These are phyloP conservation scores for Excoecaria agallocha DNA, from an alignment of 345 rosid species.

Conservation along the genomic window DNA sequence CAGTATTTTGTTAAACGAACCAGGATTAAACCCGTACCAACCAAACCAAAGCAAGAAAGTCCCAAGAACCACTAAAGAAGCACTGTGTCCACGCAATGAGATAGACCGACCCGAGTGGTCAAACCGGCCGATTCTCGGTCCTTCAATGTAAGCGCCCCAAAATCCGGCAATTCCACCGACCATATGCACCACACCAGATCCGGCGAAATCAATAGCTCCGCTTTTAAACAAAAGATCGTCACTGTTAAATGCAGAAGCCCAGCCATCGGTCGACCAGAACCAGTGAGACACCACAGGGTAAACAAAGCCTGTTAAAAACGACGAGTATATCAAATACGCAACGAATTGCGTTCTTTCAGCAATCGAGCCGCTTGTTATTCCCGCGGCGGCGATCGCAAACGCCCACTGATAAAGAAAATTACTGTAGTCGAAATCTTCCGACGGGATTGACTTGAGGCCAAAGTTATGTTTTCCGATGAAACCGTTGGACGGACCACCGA, in stretches of 20 bases:
- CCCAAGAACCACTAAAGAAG: slow-evolving; percentile 66
- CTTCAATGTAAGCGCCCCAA: slow-evolving; percentile 79
- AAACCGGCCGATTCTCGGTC: slow-evolving; percentile 71
- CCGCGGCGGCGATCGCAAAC: slow-evolving; percentile 92
- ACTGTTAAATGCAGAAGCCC: slow-evolving; percentile 61
- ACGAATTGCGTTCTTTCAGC: slow-evolving; percentile 92
- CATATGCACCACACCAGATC: slow-evolving; percentile 76
- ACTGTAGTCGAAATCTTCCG: slow-evolving; percentile 41
- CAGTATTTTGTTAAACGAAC: slow-evolving; percentile 57
- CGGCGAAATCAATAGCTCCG: slow-evolving; percentile 77
- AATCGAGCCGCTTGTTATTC: slow-evolving; percentile 89
- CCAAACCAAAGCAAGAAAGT: slow-evolving; percentile 85
- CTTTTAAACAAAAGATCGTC: slow-evolving; percentile 51
- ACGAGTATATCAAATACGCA: slow-evolving; percentile 75
- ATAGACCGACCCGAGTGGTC: slow-evolving; percentile 36
- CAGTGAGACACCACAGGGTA: slow-evolving; percentile 90
- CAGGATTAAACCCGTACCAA: slow-evolving; percentile 79
- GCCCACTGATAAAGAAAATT: slow-evolving; percentile 94
- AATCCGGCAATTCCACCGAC: slow-evolving; percentile 78
- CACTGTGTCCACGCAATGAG: slow-evolving; percentile 66
- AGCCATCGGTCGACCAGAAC: slow-evolving; percentile 87
- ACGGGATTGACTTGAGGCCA: slow-evolving; percentile 48
- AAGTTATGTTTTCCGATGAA: slow-evolving; percentile 80
- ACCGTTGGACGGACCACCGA: slow-evolving; percentile 68
- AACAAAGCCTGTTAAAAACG: slow-evolving; percentile 81